Percentiles rank a stretch among this genome's conserved stretches.
These are phyloP conservation scores for Rhizophagus sp. DNA, from an alignment of 192 early-diverging fungal species.

Conservation along the genomic window DNA sequence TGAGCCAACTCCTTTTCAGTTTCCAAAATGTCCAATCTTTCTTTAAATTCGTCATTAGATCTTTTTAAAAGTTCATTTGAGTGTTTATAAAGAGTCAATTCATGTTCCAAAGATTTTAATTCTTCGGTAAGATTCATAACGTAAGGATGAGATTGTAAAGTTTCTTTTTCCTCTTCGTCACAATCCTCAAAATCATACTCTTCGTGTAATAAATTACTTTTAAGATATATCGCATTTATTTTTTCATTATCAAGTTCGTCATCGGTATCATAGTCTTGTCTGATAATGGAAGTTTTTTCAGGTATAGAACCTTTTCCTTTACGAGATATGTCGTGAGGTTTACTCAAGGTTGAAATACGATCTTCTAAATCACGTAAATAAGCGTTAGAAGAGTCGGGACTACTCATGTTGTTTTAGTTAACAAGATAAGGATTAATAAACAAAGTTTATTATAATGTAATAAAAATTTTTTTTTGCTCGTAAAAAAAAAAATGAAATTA, in stretches of 20 bases:
- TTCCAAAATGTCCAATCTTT: not conserved
- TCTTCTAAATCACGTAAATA: too few relatives aligned
- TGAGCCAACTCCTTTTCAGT: not conserved
- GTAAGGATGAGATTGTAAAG: not conserved
- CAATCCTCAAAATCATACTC: not conserved
- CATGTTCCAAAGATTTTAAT: not conserved
- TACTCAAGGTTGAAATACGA: too few relatives aligned
- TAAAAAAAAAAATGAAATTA: too few relatives aligned
- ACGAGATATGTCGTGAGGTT: not conserved
- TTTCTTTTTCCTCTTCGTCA: not conserved
- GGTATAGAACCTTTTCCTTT: not conserved
- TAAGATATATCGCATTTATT: too few relatives aligned
- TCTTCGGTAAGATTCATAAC: not conserved
- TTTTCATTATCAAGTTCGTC: not conserved
- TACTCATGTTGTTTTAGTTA: too few relatives aligned
- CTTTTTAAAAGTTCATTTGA: not conserved
- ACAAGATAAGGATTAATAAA: too few relatives aligned
- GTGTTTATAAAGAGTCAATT: not conserved
- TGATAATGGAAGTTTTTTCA: not conserved
- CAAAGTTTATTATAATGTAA: too few relatives aligned
- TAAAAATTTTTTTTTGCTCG: too few relatives aligned
- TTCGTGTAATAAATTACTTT: not conserved
- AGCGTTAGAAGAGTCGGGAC: too few relatives aligned
- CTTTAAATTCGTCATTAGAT: not conserved
- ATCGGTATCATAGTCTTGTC: not conserved